Base-by-base conservation (phyloP, 495 filamentous ascomycete genomes). In the Acidomyces sp. region DNA sequence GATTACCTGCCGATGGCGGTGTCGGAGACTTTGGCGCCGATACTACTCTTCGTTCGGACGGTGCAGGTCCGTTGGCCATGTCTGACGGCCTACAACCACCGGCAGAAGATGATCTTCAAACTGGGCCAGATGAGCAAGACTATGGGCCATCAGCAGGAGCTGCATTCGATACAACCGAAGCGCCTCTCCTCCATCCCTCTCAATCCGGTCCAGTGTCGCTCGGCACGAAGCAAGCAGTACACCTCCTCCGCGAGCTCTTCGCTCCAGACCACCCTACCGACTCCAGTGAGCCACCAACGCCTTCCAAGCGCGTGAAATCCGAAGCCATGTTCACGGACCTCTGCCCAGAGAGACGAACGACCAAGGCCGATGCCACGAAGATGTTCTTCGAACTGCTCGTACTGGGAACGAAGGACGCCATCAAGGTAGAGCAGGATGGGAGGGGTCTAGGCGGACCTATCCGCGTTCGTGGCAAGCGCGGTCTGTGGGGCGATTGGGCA, bases 371-470 rank as follows among this genome's bases (percentile, higher is more conserved):
- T 50, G 92, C 92, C 2, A 95, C 90, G 27, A 93, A 93, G 67
- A 93, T 97, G 88, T 97, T 97, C 64, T 96, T 96, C 45, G 92
- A 97, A 62, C 76, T 87, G 25, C 66, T 97, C 28, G 90, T 96
- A 4, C 65, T 97, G 35, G 92, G 92, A 9, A 97, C 90, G 10
- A 96, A 96, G 67, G 92, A 96, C 61, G 90, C 90, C 25, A 81
- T 97, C 55, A 88, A 93, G 57, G 83, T 95, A n/a, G 87, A 95
- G 55, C 90, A 97, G 62, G 65, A 68, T n/a, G 68, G 75, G 4
- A 19, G 28, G 28, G 61, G 69, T 23, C 71, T 93, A 27, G 85
- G 85, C 31, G 79, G 73, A 3, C 72, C 75, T 6, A 80, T 97
- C 48, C 65, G 77, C 28, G 80, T 97, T 34, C 71, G 81, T 36